phyloP scores from a whole-genome alignment of 1,284 basidiomycete genomes.

The Mycosarcoma mackinlayi region DNA sequence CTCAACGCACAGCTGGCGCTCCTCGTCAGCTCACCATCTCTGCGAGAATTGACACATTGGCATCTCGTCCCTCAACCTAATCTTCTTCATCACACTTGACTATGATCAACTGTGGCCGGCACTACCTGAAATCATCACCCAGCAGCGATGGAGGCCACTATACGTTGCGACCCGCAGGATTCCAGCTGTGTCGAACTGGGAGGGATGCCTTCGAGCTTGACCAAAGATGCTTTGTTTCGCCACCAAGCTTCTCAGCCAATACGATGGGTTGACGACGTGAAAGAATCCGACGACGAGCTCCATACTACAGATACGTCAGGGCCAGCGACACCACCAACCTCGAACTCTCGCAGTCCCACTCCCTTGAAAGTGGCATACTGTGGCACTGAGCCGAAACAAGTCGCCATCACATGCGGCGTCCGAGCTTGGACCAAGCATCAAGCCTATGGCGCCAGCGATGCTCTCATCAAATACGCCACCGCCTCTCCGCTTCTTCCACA shows the following conservation, averaged over 20 bases:
- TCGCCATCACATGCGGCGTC: constrained; percentile 39
- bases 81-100: too few species aligned
- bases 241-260: constrained; percentile 27
- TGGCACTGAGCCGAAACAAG: constrained; percentile 28
- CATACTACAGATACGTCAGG: constrained; percentile 30
- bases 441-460: constrained; percentile 46
- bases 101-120: neutral
- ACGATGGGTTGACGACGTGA: constrained; percentile 35
- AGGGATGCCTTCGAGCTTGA: constrained; percentile 29
- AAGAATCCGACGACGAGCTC: constrained; percentile 17
- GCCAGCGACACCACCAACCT: constrained; percentile 12
- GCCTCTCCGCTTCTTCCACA: constrained; percentile 51
- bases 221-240: constrained; percentile 26
- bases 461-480: constrained; percentile 55
- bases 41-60: too few species aligned
- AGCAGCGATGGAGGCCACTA: constrained; percentile 4
- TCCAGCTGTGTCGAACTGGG: constrained; percentile 22
- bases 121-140: neutral
- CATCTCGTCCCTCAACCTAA: too few species aligned
- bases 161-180: constrained; percentile 6
- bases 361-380: constrained; percentile 29
- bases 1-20: too few species aligned
- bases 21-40: too few species aligned
- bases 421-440: constrained; percentile 48
- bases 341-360: constrained; percentile 18